phyloP scores from a whole-genome alignment of 345 rosid genomes.

The Schrenkiella parvula region DNA sequence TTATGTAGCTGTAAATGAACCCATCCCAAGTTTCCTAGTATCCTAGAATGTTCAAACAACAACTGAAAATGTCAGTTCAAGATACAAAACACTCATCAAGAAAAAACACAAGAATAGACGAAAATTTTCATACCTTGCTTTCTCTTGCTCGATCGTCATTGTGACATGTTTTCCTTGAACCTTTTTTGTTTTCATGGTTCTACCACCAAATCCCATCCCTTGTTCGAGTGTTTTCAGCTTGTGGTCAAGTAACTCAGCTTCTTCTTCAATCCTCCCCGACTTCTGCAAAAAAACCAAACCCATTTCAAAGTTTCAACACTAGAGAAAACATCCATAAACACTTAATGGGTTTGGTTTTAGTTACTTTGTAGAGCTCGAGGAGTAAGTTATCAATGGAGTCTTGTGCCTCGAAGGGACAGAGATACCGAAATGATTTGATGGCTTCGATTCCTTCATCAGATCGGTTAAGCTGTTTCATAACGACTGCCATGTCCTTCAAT shows the following conservation, averaged over 20 bases:
- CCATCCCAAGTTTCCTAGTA: slow-evolving; percentile 87
- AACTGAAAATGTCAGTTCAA: neutral
- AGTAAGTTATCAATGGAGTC: slow-evolving; percentile 73
- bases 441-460: slow-evolving; percentile 79
- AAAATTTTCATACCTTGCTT: slow-evolving; percentile 43
- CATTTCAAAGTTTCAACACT: neutral
- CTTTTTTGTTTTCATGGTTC: slow-evolving; percentile 49
- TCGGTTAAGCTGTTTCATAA: slow-evolving; percentile 65
- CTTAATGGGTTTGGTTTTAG: neutral
- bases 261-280: slow-evolving; percentile 76
- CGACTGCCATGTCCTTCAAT: slow-evolving; percentile 77
- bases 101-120: neutral
- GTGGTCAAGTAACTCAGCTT: slow-evolving; percentile 65
- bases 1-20: slow-evolving; percentile 69
- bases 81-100: neutral
- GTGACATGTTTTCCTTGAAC: slow-evolving; percentile 72
- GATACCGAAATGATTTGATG: slow-evolving; percentile 69
- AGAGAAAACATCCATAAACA: neutral
- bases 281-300: slow-evolving; percentile 41
- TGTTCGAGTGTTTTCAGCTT: slow-evolving; percentile 63
- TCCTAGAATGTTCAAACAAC: slow-evolving; percentile 35
- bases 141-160: slow-evolving; percentile 66
- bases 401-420: slow-evolving; percentile 64
- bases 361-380: slow-evolving; percentile 69
- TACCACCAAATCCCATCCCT: slow-evolving; percentile 49